Evolutionary conservation across 805 yeast genomes (phyloP), one percentile per base, ranked within the genome.

Genomic region (Sugiyamaella valdiviana): DNA sequence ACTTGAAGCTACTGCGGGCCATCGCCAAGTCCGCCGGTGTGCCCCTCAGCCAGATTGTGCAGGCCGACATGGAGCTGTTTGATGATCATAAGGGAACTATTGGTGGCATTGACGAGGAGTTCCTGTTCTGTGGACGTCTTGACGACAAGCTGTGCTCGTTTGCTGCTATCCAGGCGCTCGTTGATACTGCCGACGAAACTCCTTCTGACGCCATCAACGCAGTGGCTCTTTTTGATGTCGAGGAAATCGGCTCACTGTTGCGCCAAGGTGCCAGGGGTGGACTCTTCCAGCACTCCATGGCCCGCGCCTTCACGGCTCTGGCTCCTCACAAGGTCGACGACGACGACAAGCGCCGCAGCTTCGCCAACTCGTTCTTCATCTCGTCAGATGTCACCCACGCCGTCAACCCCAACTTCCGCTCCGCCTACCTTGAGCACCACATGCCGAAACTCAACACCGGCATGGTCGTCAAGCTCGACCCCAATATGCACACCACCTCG

Each of bases 371-470:
- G 39, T 77, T 87, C 63, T 74, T 88, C 51, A 65, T 87, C 37
- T 84, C 95, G 5, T 90, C 95, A 2, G 96, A 87, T 62, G 95
- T 87, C 38, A 82, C 74, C 52, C 96, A 87, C 65, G 76, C 87
- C 62, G 72, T 82, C 57, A 85, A 87, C 69, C 95, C 96, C 48
- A 85, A 85, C 68, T 65, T 65, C 53, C 46, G 54, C 35, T 54
- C 56, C 45, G 83, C 78, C 32, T 85, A 87, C 65, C 71, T 85
- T 61, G 90, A 84, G 58, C 66, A 82, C 67, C 95, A 86, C 71
- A 81, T 78, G 63, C 93, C 95, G 16, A 69, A 79, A 51, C 89
- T 91, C 54, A 87, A 87, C 70, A 77, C 72, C 36, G 96, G 95
- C 50, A 63, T 85, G 51, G 71, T 88, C 1, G 63, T 88, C 24